Conservation (phyloP, 2,329 filamentous ascomycete genomes). For the Zasmidium cellare region DNA sequence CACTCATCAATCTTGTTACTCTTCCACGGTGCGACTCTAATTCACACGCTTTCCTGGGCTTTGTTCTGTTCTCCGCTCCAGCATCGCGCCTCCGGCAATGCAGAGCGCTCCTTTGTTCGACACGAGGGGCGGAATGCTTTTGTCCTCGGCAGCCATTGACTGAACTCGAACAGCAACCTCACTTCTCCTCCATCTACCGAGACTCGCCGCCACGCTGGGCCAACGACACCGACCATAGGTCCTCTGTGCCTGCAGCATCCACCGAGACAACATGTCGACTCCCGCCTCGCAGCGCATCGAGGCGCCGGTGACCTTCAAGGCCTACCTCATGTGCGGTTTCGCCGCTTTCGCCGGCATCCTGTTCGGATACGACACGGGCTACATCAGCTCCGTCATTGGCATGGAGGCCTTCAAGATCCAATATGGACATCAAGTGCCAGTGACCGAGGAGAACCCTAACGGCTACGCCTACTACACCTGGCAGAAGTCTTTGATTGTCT, state of each 20-base stretch:
- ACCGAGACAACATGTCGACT: not conserved
- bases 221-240: not conserved
- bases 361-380: constrained; percentile 61
- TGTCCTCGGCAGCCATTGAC: not conserved
- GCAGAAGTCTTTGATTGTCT: constrained; percentile 63
- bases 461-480: constrained; percentile 32
- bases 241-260: not conserved
- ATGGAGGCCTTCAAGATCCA: constrained; percentile 50
- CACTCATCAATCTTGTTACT: not conserved
- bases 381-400: constrained; percentile 54
- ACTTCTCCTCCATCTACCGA: too few species aligned
- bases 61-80: not conserved
- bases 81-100: not conserved
- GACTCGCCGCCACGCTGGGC: not conserved
- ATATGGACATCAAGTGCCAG: constrained; percentile 29
- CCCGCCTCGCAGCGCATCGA: constrained; percentile 28
- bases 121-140: not conserved
- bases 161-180: not conserved
- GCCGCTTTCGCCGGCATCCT: constrained; percentile 62
- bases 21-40: not conserved
- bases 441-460: constrained; percentile 14
- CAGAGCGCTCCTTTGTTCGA: not conserved
- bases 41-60: too few species aligned
- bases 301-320: constrained; percentile 42
- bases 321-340: constrained; percentile 62